Base-by-base conservation (phyloP, 2,329 filamentous ascomycete genomes). In the Pyricularia sp. region DNA sequence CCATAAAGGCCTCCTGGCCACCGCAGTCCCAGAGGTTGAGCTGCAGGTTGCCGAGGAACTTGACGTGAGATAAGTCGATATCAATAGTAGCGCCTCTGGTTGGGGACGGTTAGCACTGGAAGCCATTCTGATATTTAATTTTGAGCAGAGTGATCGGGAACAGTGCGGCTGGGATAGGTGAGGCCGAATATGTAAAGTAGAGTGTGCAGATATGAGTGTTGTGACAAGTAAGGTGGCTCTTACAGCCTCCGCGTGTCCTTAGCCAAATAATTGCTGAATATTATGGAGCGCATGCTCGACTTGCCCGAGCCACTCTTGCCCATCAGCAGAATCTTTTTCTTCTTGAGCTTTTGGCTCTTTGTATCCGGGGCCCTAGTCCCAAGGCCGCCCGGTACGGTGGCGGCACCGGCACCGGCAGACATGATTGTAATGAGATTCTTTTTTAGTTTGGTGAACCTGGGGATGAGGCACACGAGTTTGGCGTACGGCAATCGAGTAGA, bases 11-110 rank as follows among this genome's bases (percentile, higher is more conserved):
- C 80, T 98, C 95, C 83, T 99, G 95, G 70, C 94, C 95, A 81
- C 95, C 95, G 78, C 95, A 99, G 81, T 99, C 95, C 95, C 95
- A 99, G 23, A 99, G 87, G 80, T 99, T 98, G 74, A 99, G 86
- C 68, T 95, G 97, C 68, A 99, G 84, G 79, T 98, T 98, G 68
- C 95, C 95, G 81, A 99, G 92, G 82, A 99, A 99, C 79, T 97
- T 97, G 80, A 98, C 95, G 81, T 97, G 95, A 71, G 93, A 97
- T 76, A 98, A 92, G 80, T 99, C 95, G 70, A 99, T 95, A 78
- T 99, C 95, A 77, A 99, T 98, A 14, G 95, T 99, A 1, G 95
- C 95, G 73, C 95, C 95, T 69, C 85, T 87, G 67, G 26, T 20
- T 42, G 33, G n/a, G 4, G 20, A n/a, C 12, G 33, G 67, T 68